Evolutionary conservation across 495 filamentous ascomycete species (phyloP), one percentile per base, ranked within the genome.

Genomic region (Penicillium chermesinum): DNA sequence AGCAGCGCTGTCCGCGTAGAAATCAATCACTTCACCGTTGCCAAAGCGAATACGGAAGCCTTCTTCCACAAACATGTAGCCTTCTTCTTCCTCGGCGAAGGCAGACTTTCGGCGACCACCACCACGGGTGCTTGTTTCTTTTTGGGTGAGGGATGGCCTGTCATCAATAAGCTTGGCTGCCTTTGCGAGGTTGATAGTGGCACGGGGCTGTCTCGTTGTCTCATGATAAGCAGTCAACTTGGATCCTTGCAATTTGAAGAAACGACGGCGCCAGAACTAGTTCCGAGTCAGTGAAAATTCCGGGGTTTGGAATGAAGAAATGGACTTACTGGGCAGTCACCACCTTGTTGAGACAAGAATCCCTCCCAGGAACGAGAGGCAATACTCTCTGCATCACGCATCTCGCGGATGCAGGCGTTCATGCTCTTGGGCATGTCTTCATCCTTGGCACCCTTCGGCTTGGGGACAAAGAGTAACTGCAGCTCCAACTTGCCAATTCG

Each of bases 61-160:
- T 63, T 97, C 94, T 67, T 98, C 93, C 17, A 98, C 93, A 57
- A 97, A 97, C 89, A 96, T 95, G 71, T 97, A 98, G 39, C 94
- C 93, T 58, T 98, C 93, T 66, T 97, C 94, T 58, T 97, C 94
- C 65, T 97, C 93, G 7, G 94, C 91, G 57, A 98, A 98, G 20
- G 88, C 93, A 43, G 88, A 94, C 61, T 93, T 91, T 30, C 93
- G 83, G 17, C 93, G 83, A 53, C 84, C 84, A 46, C 87, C 86
- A 50, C 76, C 78, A 59, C 85, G 85, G 18, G 82, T 83, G 36
- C 76, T 82, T 0, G 83, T 87, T 61, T 89, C 86, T 47, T 82
- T 88, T 52, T 95, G 83, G 5, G 81, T 85, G 30, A 98, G 78
- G 20, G 88, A 75, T n/a, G 82, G 78, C 18, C 87, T 82, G 56